Evolutionary conservation across 179 eudicot genomes (phyloP).

Genomic region (Heliamphora pulchella): DNA sequence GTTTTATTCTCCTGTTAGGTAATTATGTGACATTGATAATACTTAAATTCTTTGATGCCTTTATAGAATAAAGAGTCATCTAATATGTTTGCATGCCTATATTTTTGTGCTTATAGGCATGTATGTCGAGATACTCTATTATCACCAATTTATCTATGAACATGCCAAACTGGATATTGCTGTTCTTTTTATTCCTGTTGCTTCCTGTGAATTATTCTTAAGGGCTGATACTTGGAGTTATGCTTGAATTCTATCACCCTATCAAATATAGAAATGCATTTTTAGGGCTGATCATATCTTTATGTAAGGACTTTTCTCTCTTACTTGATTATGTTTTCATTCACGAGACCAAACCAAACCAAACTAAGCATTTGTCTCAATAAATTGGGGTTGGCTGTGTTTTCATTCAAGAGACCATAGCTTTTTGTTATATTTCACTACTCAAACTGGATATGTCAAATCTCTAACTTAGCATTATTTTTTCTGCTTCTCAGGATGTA

Average conservation of each 20-base stretch:
- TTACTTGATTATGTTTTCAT: neutral
- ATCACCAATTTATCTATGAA: neutral
- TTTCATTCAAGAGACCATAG: neutral
- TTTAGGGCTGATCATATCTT: neutral
- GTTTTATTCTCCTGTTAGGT: neutral
- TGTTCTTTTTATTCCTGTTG: neutral
- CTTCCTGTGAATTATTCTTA: neutral
- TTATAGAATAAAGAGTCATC: neutral
- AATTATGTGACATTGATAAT: neutral
- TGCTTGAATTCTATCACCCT: neutral
- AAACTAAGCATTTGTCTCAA: no score
- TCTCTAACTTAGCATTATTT: neutral
- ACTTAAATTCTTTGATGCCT: neutral
- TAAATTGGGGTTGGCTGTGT: neutral
- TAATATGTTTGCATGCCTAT: neutral
- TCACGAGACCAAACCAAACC: no score
- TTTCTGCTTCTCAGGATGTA: slow-evolving; percentile 38
- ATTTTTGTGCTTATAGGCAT: neutral
- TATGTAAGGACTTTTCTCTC: neutral
- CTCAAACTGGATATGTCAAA: no score
- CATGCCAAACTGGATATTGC: slow-evolving; percentile 1
- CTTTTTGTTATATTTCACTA: neutral
- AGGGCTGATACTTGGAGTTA: neutral
- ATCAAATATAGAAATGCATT: neutral
- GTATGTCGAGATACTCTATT: neutral